Evolutionary conservation across 257 asterid genomes (phyloP).

Genomic region (Ballota nigra): DNA sequence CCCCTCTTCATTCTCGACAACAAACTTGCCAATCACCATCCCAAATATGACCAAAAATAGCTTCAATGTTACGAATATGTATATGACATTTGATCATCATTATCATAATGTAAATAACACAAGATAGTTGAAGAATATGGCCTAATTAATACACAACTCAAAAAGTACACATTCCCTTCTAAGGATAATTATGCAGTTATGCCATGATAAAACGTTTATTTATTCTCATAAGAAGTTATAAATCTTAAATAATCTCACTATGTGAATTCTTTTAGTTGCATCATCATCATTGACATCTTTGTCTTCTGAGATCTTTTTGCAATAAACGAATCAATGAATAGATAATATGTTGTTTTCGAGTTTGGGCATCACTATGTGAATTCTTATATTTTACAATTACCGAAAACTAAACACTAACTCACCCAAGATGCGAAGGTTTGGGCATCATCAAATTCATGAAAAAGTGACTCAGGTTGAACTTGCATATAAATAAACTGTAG

Average conservation of each 20-base stretch:
- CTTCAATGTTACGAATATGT: neutral
- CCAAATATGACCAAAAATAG: neutral
- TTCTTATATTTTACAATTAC: neutral
- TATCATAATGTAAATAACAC: neutral
- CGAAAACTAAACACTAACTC: too few species aligned
- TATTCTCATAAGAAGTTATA: neutral
- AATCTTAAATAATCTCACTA: slow-evolving; percentile 34
- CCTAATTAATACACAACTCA: neutral
- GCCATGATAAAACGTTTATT: neutral
- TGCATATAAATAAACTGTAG: slow-evolving; percentile 73
- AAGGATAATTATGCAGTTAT: neutral
- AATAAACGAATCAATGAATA: slow-evolving; percentile 10
- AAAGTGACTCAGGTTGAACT: slow-evolving; percentile 89
- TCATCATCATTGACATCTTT: slow-evolving; percentile 53
- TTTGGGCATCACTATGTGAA: neutral
- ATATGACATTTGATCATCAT: neutral
- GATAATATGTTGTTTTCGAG: neutral
- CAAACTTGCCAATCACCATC: neutral
- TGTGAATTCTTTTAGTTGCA: slow-evolving; percentile 30
- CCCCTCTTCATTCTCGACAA: neutral
- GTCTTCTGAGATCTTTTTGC: slow-evolving; percentile 53
- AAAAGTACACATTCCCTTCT: neutral
- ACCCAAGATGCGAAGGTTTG: slow-evolving; percentile 90
- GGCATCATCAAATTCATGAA: slow-evolving; percentile 84
- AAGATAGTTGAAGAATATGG: neutral